Evolutionary conservation across 768 basidiomycete genomes (phyloP), one percentile per base, ranked within the genome.

Genomic region (Galerina sulciceps): DNA sequence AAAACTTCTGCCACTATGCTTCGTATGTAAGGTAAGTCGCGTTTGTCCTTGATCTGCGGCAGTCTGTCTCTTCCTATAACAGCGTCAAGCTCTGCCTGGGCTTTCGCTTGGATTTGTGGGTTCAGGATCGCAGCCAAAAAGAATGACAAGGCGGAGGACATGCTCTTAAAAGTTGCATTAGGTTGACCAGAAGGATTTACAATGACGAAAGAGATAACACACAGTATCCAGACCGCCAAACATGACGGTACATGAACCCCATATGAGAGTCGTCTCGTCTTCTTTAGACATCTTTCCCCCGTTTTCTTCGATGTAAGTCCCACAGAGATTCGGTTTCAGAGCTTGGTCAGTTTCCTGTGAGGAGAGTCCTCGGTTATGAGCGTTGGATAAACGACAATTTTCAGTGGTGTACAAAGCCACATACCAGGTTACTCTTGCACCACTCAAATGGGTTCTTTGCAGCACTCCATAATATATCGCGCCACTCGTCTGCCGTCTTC

Each of bases 401-500:
- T 31, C 26, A 31, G 4, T 1, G 26, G 10, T 17, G 18, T 34
- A 22, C 56, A n/a, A 20, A 45, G 46, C 15, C 15, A 65, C 74
- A 11, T 49, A 85, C 85, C 66, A 85, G 75, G 57, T 81, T 78
- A 17, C 76, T 65, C 45, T 77, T 75, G 34, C 41, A 81, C 68
- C 69, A 83, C 71, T 37, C 75, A 69, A 26, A 70, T 44, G 23
- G 79, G 61, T 17, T 73, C 73, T 60, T 51, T 65, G 65, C 74
- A 71, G 82, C 74, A 72, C 75, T 42, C 66, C 69, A 58, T 14
- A 73, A 63, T 14, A 70, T 64, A 45, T 69, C 63, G 8, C 68
- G 67, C 75, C 76, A 81, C 36, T 71, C 64, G 0, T 71, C 64
- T 0, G 81, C 85, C 9, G 73, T 71, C 26, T 72, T 71, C 65